These are phyloP conservation scores for Huiozyma naganishii DNA, from an alignment of 805 yeast species.

Conservation along the genomic window DNA sequence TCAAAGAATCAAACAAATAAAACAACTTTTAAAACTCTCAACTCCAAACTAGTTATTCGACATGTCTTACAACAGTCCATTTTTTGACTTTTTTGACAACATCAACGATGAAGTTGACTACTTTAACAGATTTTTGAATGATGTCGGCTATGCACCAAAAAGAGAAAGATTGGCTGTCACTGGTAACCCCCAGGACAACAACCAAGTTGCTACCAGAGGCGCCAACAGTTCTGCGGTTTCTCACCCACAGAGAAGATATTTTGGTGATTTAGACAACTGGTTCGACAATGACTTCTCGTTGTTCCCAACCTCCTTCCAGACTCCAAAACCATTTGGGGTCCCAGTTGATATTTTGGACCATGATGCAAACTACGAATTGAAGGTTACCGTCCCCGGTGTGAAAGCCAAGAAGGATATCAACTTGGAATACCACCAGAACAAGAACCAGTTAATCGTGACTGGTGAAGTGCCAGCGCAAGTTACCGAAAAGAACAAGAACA, in stretches of 20 bases:
- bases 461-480: slow-evolving; percentile 32
- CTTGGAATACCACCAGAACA: slow-evolving; percentile 37
- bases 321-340: slow-evolving; percentile 24
- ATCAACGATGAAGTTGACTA: slow-evolving; percentile 33
- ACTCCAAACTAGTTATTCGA: no score
- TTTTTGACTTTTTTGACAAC: slow-evolving; percentile 34
- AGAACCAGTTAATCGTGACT: slow-evolving; percentile 32
- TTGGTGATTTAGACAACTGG: slow-evolving; percentile 12
- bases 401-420: slow-evolving; percentile 32
- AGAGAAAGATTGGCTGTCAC: slow-evolving; percentile 10
- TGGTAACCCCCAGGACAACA: not conserved
- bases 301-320: slow-evolving; percentile 9
- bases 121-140: slow-evolving; percentile 27
- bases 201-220: slow-evolving; percentile 3
- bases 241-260: slow-evolving; percentile 1
- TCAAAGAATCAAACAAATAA: no score
- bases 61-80: slow-evolving; percentile 33
- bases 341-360: slow-evolving; percentile 39
- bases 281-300: slow-evolving; percentile 21
- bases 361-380: slow-evolving; percentile 32
- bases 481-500: slow-evolving; percentile 14
- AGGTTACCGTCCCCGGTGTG: slow-evolving; percentile 40
- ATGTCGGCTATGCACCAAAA: slow-evolving; percentile 18
- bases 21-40: no score
- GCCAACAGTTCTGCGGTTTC: not conserved